These are phyloP conservation scores for Spathaspora arborariae DNA, from an alignment of 805 yeast species.

Conservation along the genomic window DNA sequence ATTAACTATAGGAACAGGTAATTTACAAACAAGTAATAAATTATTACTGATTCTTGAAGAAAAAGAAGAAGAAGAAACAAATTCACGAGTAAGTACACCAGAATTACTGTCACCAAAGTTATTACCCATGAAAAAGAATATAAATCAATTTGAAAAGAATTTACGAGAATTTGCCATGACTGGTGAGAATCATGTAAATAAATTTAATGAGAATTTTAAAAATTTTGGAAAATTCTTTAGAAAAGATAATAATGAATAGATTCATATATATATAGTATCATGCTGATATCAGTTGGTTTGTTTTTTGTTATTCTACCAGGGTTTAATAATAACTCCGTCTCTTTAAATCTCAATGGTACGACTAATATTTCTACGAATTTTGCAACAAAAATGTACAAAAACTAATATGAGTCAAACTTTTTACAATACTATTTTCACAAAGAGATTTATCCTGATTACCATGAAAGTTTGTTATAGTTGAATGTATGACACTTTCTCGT, in stretches of 20 bases:
- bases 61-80: conserved; percentile 7
- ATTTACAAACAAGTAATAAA: conserved; percentile 24
- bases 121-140: conserved; percentile 19
- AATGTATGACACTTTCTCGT: no score
- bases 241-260: background rate
- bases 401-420: no score
- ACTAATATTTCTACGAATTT: background rate
- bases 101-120: conserved; percentile 25
- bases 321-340: no score
- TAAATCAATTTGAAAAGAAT: conserved; percentile 44
- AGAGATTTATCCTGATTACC: no score
- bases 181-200: conserved; percentile 60
- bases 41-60: conserved; percentile 31
- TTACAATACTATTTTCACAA: no score
- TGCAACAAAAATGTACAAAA: background rate
- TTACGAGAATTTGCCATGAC: conserved; percentile 43
- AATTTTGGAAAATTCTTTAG: conserved; percentile 35
- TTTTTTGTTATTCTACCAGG: no score
- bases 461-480: no score
- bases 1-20: conserved; percentile 21
- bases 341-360: background rate
- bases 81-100: conserved; percentile 8
- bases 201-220: conserved; percentile 62
- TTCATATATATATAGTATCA: no score
- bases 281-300: no score